These are phyloP conservation scores for Podila epigama DNA, from an alignment of 192 early-diverging fungal genomes.

Conservation along the genomic window DNA sequence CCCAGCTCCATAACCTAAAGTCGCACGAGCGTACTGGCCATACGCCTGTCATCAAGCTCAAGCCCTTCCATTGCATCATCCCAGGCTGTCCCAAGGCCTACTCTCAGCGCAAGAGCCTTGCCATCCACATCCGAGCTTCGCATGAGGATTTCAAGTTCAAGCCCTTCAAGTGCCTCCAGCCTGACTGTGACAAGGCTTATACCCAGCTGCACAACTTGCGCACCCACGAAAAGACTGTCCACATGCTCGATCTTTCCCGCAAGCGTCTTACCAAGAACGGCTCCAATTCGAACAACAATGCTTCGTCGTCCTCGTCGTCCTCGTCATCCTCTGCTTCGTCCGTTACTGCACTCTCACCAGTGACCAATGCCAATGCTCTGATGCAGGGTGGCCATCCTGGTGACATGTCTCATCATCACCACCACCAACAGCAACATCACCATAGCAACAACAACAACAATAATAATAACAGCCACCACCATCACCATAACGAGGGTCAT, in stretches of 20 bases:
- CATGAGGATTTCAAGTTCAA: constrained; percentile 53
- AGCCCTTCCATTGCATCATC: constrained; percentile 49
- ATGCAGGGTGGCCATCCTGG: neutral
- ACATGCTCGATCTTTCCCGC: constrained; percentile 38
- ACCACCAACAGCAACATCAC: neutral
- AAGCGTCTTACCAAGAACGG: no score
- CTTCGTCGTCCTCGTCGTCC: neutral
- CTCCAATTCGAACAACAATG: constrained; percentile 33
- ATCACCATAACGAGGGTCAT: constrained; percentile 3
- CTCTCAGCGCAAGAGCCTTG: constrained; percentile 76
- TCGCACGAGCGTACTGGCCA: constrained; percentile 65
- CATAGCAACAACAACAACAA: neutral
- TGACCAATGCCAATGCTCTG: neutral
- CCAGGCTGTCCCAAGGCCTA: constrained; percentile 45
- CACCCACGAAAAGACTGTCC: constrained; percentile 75
- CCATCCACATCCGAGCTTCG: constrained; percentile 66
- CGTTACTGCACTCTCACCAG: no score
- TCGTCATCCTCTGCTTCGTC: neutral
- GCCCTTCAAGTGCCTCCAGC: constrained; percentile 65
- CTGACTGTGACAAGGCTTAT: constrained; percentile 80
- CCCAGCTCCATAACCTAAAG: constrained; percentile 51
- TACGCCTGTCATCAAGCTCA: constrained; percentile 45
- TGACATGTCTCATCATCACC: neutral
- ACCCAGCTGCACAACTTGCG: constrained; percentile 81
- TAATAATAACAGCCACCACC: neutral